Conservation (phyloP, 768 basidiomycete genomes). For the Clitopilus passeckerianus region DNA sequence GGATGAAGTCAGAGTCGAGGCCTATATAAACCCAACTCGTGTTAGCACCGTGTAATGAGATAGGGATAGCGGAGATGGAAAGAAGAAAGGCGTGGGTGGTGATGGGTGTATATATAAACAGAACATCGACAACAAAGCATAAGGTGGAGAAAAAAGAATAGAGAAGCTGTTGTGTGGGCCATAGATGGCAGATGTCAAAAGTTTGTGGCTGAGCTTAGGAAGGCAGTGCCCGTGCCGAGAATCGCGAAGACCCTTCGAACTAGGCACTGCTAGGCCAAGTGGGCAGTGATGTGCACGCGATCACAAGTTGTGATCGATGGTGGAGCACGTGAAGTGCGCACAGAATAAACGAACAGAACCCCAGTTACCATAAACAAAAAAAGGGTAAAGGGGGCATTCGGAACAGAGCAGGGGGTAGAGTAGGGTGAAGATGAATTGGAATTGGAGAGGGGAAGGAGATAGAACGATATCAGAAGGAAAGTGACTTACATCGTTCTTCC, state of each 20-base stretch:
- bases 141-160: neutral
- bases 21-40: neutral
- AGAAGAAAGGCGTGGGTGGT: neutral
- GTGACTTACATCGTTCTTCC: neutral
- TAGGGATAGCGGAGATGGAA: neutral
- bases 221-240: neutral
- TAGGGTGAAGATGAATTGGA: neutral
- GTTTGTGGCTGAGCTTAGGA: neutral
- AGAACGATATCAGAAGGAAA: neutral
- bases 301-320: neutral
- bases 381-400: neutral
- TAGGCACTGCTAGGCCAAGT: neutral
- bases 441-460: neutral
- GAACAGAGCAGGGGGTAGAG: neutral
- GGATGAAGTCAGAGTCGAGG: neutral
- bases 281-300: neutral
- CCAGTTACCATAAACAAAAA: neutral
- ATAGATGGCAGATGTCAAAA: neutral
- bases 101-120: neutral
- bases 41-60: neutral
- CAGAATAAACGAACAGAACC: neutral
- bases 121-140: neutral
- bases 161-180: neutral
- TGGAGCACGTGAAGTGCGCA: neutral
- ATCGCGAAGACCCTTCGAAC: neutral